Evolutionary conservation across 2,329 filamentous ascomycete species (phyloP).

Genomic region (Didymella exigua): DNA sequence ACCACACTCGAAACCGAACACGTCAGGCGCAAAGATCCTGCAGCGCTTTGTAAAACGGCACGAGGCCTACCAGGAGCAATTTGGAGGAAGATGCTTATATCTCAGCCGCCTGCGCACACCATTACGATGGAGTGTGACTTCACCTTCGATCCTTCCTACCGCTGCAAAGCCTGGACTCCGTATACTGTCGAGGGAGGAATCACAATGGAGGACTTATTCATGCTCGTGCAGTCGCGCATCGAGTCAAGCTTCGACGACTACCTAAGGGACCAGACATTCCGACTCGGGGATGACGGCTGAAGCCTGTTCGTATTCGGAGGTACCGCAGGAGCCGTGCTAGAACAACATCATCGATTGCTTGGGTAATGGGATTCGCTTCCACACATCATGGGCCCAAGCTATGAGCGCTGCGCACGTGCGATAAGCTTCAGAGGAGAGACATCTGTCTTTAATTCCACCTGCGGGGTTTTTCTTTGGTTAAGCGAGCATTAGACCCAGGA

Average conservation of each 20-base stretch:
- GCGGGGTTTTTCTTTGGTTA: neutral
- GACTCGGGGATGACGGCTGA: constrained; percentile 3
- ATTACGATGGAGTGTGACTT: constrained; percentile 20
- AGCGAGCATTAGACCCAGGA: neutral
- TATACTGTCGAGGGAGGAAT: constrained; percentile 16
- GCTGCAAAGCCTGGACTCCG: constrained; percentile 17
- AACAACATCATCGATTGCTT: neutral
- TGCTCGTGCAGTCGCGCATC: constrained; percentile 14
- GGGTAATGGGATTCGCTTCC: neutral
- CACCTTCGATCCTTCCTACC: constrained; percentile 17
- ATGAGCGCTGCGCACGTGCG: neutral
- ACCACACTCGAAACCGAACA: neutral
- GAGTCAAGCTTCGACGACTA: constrained; percentile 14
- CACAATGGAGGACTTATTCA: constrained; percentile 15
- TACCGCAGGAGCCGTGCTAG: neutral
- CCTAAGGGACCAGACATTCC: constrained; percentile 4
- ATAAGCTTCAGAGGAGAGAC: neutral
- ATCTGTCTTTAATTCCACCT: too few relatives aligned
- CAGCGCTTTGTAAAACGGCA: constrained; percentile 7
- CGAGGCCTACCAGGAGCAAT: constrained; percentile 11
- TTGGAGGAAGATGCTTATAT: constrained; percentile 17
- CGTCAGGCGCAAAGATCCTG: constrained; percentile 3
- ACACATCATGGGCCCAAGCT: neutral
- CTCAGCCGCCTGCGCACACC: constrained; percentile 13
- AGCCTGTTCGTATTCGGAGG: neutral